These are phyloP conservation scores for Annulohypoxylon moriforme DNA, from an alignment of 495 filamentous ascomycete genomes.

Conservation along the genomic window DNA sequence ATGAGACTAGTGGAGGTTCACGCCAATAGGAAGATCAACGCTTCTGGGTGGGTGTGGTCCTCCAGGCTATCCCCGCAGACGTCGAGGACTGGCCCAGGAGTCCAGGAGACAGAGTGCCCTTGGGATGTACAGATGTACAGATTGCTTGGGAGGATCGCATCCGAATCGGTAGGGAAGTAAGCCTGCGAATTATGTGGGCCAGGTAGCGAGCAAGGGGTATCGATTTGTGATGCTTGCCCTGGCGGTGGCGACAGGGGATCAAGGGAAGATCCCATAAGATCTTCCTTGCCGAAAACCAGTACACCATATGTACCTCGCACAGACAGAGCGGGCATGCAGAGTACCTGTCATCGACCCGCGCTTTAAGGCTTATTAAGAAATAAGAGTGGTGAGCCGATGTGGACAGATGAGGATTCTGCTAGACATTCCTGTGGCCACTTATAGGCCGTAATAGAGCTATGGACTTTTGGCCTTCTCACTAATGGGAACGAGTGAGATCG, in stretches of 20 bases:
- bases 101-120: conserved; percentile 22
- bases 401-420: conserved; percentile 26
- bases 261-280: conserved; percentile 52
- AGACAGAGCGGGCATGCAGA: conserved; percentile 42
- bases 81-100: conserved; percentile 44
- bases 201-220: conserved; percentile 48
- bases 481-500: not conserved
- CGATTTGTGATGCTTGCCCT: conserved; percentile 50
- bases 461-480: not conserved
- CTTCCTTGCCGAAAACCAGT: conserved; percentile 45
- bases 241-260: conserved; percentile 46
- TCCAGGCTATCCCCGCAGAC: conserved; percentile 48
- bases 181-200: conserved; percentile 49
- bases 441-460: conserved; percentile 9
- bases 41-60: conserved; percentile 51
- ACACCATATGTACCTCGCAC: conserved; percentile 44
- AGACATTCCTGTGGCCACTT: conserved; percentile 13
- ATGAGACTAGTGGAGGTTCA: conserved; percentile 50
- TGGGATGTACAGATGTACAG: conserved; percentile 35
- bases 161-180: conserved; percentile 53
- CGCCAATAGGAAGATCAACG: conserved; percentile 55
- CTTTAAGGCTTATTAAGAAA: conserved; percentile 41
- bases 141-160: conserved; percentile 48
- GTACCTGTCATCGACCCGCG: conserved; percentile 36
- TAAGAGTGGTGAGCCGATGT: conserved; percentile 25